Evolutionary conservation across 2,329 filamentous ascomycete species (phyloP).

Genomic region (Fusarium sp.): DNA sequence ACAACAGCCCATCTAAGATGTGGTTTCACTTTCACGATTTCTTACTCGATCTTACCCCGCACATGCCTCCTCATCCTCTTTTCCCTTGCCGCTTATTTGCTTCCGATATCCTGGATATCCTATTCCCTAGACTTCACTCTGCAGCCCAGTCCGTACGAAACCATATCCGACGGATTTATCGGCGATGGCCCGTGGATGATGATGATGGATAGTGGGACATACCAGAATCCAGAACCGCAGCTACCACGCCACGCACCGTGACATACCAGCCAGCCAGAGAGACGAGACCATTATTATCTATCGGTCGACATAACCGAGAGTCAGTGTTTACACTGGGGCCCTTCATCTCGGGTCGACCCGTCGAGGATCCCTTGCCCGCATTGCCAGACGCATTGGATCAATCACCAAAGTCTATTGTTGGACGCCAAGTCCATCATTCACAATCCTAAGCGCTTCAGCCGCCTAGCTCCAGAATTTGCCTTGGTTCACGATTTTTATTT

Average conservation of each 20-base stretch:
- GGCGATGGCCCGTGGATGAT: conserved; percentile 6
- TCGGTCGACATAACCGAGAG: conserved; percentile 8
- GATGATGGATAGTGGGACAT: conserved; percentile 2
- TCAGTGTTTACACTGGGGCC: conserved; percentile 13
- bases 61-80: conserved; percentile 8
- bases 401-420: neutral
- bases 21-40: conserved; percentile 21
- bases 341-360: conserved; percentile 36
- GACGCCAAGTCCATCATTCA: neutral
- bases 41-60: conserved; percentile 29
- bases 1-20: conserved; percentile 2
- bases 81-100: conserved; percentile 5
- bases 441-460: neutral
- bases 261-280: neutral
- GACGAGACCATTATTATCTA: conserved; percentile 6
- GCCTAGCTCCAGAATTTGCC: neutral
- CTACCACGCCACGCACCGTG: conserved; percentile 5
- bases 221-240: neutral
- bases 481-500: conserved; percentile 2
- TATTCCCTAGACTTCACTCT: conserved; percentile 3
- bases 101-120: conserved; percentile 10
- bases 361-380: conserved; percentile 24
- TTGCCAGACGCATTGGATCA: conserved; percentile 10
- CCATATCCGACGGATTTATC: conserved; percentile 12
- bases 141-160: conserved; percentile 13